Percentiles rank a stretch among this genome's conserved stretches.
phyloP scores from a whole-genome alignment of 2,329 filamentous ascomycete species.

The Colletotrichum falcatum region DNA sequence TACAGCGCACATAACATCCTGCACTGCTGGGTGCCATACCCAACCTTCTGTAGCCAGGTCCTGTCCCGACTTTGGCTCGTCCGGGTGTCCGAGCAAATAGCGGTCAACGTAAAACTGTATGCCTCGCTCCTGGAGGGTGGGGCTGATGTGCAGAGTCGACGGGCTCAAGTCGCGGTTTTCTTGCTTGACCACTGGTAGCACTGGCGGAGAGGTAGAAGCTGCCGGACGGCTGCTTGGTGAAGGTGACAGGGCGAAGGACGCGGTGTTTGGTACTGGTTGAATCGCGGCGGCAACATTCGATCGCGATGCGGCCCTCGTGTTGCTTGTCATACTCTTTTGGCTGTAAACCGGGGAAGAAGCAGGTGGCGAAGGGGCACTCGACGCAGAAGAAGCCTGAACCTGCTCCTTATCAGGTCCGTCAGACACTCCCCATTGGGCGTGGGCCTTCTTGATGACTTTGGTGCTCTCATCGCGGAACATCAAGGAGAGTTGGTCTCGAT shows the following conservation, averaged over 20 bases:
- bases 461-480: constrained; percentile 76
- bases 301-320: neutral
- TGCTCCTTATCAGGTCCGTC: constrained; percentile 21
- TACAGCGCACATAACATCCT: constrained; percentile 66
- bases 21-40: constrained; percentile 55
- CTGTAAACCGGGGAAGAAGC: constrained; percentile 43
- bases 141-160: constrained; percentile 50
- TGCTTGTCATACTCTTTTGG: constrained; percentile 30
- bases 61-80: constrained; percentile 56
- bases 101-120: constrained; percentile 64
- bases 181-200: constrained; percentile 30
- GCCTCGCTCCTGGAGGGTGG: constrained; percentile 60
- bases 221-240: constrained; percentile 36
- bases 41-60: constrained; percentile 53
- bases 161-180: constrained; percentile 29
- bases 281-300: neutral
- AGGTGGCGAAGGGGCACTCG: constrained; percentile 41
- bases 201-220: constrained; percentile 31
- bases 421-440: constrained; percentile 60
- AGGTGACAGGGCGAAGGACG: constrained; percentile 44
- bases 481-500: constrained; percentile 72
- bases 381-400: constrained; percentile 6
- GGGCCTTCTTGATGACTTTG: constrained; percentile 70
- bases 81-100: constrained; percentile 64
- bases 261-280: constrained; percentile 2